Percentiles rank a stretch among this genome's conserved stretches.
phyloP scores from a whole-genome alignment of 148 eudicot genomes.

The Vaccinium macrocarpon region DNA sequence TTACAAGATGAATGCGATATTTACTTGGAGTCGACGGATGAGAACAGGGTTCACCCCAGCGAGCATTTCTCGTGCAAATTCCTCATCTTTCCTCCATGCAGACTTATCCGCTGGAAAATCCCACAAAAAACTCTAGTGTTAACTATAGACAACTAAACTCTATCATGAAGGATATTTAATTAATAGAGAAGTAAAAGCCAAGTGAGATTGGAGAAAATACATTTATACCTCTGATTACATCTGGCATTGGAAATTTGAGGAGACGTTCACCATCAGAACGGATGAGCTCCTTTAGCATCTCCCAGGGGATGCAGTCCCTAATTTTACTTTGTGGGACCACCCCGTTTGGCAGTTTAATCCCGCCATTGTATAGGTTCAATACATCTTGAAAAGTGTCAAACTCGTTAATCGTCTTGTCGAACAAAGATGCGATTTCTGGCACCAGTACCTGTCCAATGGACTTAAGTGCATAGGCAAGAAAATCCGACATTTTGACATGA shows the following conservation, averaged over 20 bases:
- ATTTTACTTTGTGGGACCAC: constrained; percentile 30
- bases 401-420: constrained; percentile 67
- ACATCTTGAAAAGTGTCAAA: constrained; percentile 74
- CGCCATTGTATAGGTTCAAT: constrained; percentile 54
- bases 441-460: constrained; percentile 59
- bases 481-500: constrained; percentile 72
- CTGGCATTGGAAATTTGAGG: constrained; percentile 70
- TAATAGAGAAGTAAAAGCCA: background rate
- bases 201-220: background rate
- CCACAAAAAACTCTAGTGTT: constrained; percentile 5
- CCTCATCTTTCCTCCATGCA: constrained; percentile 96
- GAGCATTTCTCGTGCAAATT: constrained; percentile 91
- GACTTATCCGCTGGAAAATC: constrained; percentile 51
- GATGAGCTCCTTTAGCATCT: constrained; percentile 61
- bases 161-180: background rate
- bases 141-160: background rate
- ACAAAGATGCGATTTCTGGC: constrained; percentile 53
- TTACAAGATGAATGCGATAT: constrained; percentile 4
- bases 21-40: constrained; percentile 66
- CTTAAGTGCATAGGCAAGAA: constrained; percentile 66
- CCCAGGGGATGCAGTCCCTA: constrained; percentile 59
- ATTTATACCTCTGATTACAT: constrained; percentile 64
- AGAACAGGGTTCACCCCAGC: constrained; percentile 88
- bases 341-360: constrained; percentile 45
- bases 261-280: constrained; percentile 66